Evolutionary conservation across 139 green algal genomes (phyloP), one percentile per base, ranked within the genome.

Genomic region (Pleodorina starrii): DNA sequence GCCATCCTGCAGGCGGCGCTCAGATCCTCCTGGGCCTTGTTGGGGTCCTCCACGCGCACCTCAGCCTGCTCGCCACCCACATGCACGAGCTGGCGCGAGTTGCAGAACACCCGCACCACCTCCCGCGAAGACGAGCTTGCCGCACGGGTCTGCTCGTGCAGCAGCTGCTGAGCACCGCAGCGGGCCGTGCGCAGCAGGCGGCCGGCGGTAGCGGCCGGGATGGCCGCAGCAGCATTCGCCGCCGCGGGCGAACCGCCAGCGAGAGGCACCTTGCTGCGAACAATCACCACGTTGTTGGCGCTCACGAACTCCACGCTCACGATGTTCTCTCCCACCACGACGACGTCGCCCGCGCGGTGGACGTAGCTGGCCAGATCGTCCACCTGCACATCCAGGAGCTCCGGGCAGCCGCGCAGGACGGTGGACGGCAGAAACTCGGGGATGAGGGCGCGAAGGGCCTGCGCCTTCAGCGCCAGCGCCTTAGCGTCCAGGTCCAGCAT

Each of bases 401-500:
- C 83, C 1, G 83, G 83, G 68, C 68, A 80, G 12, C n/a, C 35
- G 48, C 83, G 83, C 11, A 89, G 83, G 17, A 89, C 48, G 1
- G 83, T 81, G 9, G 68, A 82, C 23, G 83, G 83, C 23, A 81
- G 68, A 46, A 89, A 89, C 48, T 89, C 68, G 4, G 83, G 83
- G 25, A 89, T 40, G 16, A 89, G 68, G 10, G 36, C 36, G 25
- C 83, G 83, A 21, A 89, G 83, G 2, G 43, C 44, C 32, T 69
- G 66, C 4, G 82, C 82, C 68, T 89, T 89, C 46, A 71, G 46
- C 4, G 83, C 83, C 9, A 89, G 83, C 35, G 83, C 68, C 35
- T 76, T 75, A 32, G 83, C 83, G 46, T 89, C 83, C 35, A 89
- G 68, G 46, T 89, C 83, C 35, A 89, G 48, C 46, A 89, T 54